phyloP scores from a whole-genome alignment of 768 basidiomycete species.

The Lactarius pseudohatsudake region DNA sequence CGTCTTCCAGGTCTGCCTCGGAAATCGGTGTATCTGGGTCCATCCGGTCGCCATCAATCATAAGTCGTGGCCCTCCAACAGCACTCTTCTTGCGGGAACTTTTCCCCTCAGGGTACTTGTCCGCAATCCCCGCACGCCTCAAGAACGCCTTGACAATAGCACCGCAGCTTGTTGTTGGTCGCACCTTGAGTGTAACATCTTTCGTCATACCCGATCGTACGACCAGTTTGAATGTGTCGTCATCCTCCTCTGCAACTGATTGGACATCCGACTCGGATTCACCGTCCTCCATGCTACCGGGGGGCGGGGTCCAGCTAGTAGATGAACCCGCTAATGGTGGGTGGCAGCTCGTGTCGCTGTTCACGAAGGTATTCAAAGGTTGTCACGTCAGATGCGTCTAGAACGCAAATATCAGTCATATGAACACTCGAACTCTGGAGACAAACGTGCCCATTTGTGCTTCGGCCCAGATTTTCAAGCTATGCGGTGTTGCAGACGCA shows the following conservation, averaged over 20 bases:
- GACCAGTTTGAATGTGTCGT: slow-evolving; percentile 58
- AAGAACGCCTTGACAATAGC: slow-evolving; percentile 75
- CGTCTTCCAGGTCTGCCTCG: slow-evolving; percentile 72
- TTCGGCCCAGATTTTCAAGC: slow-evolving; percentile 65
- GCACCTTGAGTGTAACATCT: slow-evolving; percentile 64
- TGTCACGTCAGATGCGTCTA: slow-evolving; percentile 64
- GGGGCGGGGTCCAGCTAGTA: slow-evolving; percentile 25
- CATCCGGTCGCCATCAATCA: slow-evolving; percentile 73
- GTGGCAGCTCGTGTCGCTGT: slow-evolving; percentile 35
- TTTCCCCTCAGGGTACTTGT: slow-evolving; percentile 47
- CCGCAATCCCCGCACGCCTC: slow-evolving; percentile 60
- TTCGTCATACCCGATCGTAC: slow-evolving; percentile 59
- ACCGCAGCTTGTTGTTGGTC: slow-evolving; percentile 72
- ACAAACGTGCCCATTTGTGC: slow-evolving; percentile 58
- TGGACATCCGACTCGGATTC: slow-evolving; percentile 32
- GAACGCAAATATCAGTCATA: slow-evolving; percentile 15
- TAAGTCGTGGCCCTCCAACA: slow-evolving; percentile 48
- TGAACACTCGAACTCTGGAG: background rate
- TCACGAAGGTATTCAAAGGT: slow-evolving; percentile 64
- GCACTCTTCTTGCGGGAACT: slow-evolving; percentile 33
- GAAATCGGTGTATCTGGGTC: slow-evolving; percentile 59
- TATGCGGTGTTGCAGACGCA: slow-evolving; percentile 64
- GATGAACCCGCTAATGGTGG: slow-evolving; percentile 22
- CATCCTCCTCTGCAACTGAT: slow-evolving; percentile 35
- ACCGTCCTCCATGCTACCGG: slow-evolving; percentile 29